Percentiles rank a stretch among this genome's conserved stretches.
phyloP scores from a whole-genome alignment of 2,329 filamentous ascomycete genomes.

The Botrytis fragariae region DNA sequence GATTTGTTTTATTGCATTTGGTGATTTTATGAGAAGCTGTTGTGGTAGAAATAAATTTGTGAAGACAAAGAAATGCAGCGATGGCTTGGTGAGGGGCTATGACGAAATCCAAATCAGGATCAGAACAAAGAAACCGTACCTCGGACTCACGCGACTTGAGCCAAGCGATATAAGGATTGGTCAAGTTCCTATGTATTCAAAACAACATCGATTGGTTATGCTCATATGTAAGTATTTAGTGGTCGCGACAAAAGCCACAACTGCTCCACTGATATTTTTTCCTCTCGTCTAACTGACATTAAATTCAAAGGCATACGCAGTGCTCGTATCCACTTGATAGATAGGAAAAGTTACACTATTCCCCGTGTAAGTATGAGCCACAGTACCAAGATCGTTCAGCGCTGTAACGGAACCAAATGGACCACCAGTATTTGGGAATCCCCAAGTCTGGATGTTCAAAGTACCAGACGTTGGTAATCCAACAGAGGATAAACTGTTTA shows the following conservation, averaged over 20 bases:
- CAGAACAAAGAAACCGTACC: neutral
- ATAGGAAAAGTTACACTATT: slow-evolving; percentile 42
- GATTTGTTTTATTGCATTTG: neutral
- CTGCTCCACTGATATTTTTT: neutral
- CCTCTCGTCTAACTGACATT: neutral
- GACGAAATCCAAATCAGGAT: slow-evolving; percentile 1
- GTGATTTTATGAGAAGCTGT: neutral
- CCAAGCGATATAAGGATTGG: neutral
- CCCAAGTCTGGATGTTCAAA: slow-evolving; percentile 33
- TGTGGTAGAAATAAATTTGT: neutral
- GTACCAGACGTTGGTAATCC: slow-evolving; percentile 28
- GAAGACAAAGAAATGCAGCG: neutral
- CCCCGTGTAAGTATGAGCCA: slow-evolving; percentile 39
- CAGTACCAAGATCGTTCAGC: slow-evolving; percentile 36
- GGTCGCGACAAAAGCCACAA: neutral
- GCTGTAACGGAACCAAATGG: slow-evolving; percentile 30
- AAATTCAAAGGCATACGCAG: slow-evolving; percentile 45
- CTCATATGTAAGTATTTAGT: neutral
- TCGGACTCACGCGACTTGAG: neutral
- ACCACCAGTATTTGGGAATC: slow-evolving; percentile 30
- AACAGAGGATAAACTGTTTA: slow-evolving; percentile 26
- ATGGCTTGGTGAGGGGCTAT: slow-evolving; percentile 5
- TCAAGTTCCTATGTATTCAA: neutral
- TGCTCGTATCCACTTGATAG: slow-evolving; percentile 40
- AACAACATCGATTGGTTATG: neutral